These are phyloP conservation scores for Alternaria arborescens DNA, from an alignment of 2,329 filamentous ascomycete species.

Conservation along the genomic window DNA sequence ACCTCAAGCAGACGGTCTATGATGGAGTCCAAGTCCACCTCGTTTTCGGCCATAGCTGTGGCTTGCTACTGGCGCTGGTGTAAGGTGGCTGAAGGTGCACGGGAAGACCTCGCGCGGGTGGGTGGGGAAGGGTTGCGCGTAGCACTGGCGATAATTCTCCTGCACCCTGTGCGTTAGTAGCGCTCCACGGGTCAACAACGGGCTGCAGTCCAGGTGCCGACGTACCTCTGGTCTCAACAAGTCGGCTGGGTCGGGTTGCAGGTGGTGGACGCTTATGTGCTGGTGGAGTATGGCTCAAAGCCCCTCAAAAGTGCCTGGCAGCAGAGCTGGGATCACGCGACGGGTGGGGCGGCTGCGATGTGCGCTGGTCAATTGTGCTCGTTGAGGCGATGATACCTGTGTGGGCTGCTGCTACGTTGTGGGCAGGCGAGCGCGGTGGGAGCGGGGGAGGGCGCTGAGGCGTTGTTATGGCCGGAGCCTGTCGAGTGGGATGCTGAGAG, in stretches of 20 bases:
- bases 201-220: slow-evolving; percentile 18
- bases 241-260: slow-evolving; percentile 26
- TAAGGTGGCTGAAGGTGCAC: slow-evolving; percentile 37
- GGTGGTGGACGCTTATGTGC: slow-evolving; percentile 35
- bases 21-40: slow-evolving; percentile 99
- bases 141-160: slow-evolving; percentile 31
- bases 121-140: slow-evolving; percentile 39
- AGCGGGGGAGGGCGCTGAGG: slow-evolving; percentile 37
- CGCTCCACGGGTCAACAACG: slow-evolving; percentile 13
- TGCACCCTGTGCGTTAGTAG: slow-evolving; percentile 31
- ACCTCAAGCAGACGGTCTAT: slow-evolving; percentile 98
- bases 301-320: slow-evolving; percentile 51
- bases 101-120: slow-evolving; percentile 48
- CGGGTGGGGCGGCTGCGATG: slow-evolving; percentile 35
- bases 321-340: slow-evolving; percentile 47
- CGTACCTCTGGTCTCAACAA: slow-evolving; percentile 45
- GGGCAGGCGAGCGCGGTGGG: slow-evolving; percentile 41
- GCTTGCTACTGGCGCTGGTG: slow-evolving; percentile 44
- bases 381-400: slow-evolving; percentile 38
- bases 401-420: slow-evolving; percentile 40
- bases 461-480: slow-evolving; percentile 49
- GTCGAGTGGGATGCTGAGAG: slow-evolving; percentile 46
- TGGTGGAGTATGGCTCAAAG: slow-evolving; percentile 51
- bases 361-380: slow-evolving; percentile 40
- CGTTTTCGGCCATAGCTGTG: slow-evolving; percentile 77